Base-by-base conservation (phyloP, 2,329 filamentous ascomycete species). In the Exophiala calicioides region DNA sequence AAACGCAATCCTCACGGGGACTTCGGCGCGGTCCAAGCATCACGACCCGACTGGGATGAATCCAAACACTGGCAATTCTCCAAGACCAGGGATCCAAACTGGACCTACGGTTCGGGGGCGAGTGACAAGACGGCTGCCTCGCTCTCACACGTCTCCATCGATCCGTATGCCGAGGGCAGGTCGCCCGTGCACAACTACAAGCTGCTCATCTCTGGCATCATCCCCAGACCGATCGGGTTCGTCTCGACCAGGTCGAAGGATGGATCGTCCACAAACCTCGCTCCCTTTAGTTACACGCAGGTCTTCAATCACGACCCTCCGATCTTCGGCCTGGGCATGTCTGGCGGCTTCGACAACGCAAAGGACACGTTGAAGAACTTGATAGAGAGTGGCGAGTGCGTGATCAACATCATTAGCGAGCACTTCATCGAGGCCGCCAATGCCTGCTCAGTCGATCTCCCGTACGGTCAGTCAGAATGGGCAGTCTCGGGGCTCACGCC, bases 371-470 rank as follows among this genome's bases (percentile, higher is more conserved):
- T 95, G 43, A 76, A 74, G 59, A 94, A 95, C 64, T 70, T 96
- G 46, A 61, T 77, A 6, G 85, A 85, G 27, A 82, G 78, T 0
- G 71, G 77, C 34, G 88, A 95, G 71, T 91, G 87, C 68, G 81
- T 83, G 47, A 84, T 96, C 71, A 95, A 93, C 70, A 87, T 95
- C 62, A 87, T 96, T 62, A 82, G 79, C 6, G 90, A 95, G 70
- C 79, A 84, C 63, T 95, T 84, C 63, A 62, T 93, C 61, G 90
- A 96, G 72, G 90, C 90, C 0, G 90, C 90, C 36, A 96, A 96
- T 67, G 76, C 82, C n/a, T 80, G 85, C 3, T 78, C 78, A 36
- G 81, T 94, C 59, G 88, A 95, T 65, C 80, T 88, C 0, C 90
- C 90, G 0, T 82, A 82, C 52, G 88, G 85, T 1, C 71, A 80